Evolutionary conservation across 352 stramenopile species (phyloP).

Genomic region (Blastocystis sp.): DNA sequence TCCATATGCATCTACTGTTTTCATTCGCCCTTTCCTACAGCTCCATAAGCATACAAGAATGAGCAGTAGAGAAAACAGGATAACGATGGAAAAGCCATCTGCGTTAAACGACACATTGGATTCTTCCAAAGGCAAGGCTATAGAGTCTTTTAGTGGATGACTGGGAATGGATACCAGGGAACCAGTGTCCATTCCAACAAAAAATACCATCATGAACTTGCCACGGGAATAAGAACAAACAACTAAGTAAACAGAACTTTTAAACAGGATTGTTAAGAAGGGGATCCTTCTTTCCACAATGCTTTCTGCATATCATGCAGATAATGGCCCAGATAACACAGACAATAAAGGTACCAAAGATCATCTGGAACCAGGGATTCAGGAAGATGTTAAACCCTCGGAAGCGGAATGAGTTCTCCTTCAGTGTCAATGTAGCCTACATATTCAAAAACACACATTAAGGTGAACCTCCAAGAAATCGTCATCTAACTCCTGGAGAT

Average conservation of each 20-base stretch:
- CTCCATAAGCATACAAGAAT: neutral
- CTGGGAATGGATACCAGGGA: neutral
- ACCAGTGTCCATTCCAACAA: neutral
- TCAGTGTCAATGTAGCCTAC: neutral
- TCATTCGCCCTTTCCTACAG: neutral
- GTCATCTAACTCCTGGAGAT: neutral
- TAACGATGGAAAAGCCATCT: neutral
- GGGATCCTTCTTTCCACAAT: slow-evolving; percentile 23
- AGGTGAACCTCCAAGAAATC: slow-evolving; percentile 5
- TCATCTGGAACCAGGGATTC: slow-evolving; percentile 29
- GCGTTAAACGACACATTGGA: neutral
- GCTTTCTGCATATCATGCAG: slow-evolving; percentile 45
- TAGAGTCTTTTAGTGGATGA: neutral
- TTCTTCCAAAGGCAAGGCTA: neutral
- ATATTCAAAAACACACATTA: neutral
- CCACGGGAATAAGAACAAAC: neutral
- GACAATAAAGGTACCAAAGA: neutral
- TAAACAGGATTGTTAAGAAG: neutral
- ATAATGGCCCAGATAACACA: neutral
- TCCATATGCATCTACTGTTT: neutral
- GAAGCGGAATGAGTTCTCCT: slow-evolving; percentile 2
- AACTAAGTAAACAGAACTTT: neutral
- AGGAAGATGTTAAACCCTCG: slow-evolving; percentile 15
- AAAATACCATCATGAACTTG: too few relatives aligned
- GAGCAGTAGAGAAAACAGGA: neutral